Conservation (phyloP, 2,329 filamentous ascomycete genomes). For the Fonsecaea pedrosoi region DNA sequence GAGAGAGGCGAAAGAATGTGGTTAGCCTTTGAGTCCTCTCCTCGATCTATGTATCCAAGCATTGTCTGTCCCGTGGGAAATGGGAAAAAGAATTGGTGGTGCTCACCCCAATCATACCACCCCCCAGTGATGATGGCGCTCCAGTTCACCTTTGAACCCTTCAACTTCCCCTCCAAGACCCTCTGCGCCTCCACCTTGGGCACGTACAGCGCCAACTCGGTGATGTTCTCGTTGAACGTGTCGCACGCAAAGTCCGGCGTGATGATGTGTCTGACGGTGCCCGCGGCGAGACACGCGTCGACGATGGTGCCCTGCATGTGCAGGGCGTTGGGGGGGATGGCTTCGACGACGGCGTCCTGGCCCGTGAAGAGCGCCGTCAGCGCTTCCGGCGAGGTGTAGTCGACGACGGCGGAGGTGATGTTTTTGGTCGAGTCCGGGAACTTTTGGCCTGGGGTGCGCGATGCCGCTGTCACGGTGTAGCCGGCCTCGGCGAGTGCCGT, state of each 20-base stretch:
- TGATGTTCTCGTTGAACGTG: constrained; percentile 25
- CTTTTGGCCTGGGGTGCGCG: constrained; percentile 29
- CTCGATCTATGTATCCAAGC: no score
- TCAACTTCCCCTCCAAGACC: constrained; percentile 23
- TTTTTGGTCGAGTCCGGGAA: constrained; percentile 36
- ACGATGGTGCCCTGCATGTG: constrained; percentile 20
- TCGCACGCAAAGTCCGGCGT: constrained; percentile 28
- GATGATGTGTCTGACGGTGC: constrained; percentile 27
- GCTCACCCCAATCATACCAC: constrained; percentile 30
- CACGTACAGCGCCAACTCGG: constrained; percentile 22
- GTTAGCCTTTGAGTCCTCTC: neutral
- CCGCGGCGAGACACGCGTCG: constrained; percentile 18
- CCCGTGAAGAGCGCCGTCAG: constrained; percentile 42
- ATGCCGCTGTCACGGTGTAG: constrained; percentile 40
- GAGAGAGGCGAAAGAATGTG: neutral
- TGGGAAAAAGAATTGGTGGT: neutral
- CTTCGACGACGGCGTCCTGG: constrained; percentile 43
- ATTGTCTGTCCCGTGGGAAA: neutral
- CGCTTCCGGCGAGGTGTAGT: constrained; percentile 39
- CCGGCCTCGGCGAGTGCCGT: constrained; percentile 33
- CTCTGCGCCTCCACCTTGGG: constrained; percentile 29
- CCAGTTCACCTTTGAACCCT: constrained; percentile 15
- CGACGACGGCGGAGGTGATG: constrained; percentile 39
- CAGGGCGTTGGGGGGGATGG: constrained; percentile 22
- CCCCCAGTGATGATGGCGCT: constrained; percentile 28